phyloP scores from a whole-genome alignment of 306 rosid species.

The Leucaena leucocephala region DNA sequence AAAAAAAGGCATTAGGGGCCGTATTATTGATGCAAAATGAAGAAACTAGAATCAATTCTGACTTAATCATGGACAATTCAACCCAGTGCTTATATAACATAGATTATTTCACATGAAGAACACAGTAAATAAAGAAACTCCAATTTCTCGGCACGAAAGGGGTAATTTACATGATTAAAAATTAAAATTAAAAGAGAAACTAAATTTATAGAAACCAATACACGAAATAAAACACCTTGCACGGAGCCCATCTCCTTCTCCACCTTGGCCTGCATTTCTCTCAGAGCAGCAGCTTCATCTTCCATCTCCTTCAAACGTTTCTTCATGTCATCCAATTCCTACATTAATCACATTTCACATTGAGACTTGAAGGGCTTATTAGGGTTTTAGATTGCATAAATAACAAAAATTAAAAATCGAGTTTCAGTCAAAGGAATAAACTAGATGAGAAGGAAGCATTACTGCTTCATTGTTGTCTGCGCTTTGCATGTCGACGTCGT shows the following conservation, averaged over 20 bases:
- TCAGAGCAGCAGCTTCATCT: slow-evolving; percentile 72
- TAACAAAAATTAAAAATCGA: background rate
- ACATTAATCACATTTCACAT: background rate
- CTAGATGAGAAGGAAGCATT: slow-evolving; percentile 14
- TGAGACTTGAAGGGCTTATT: slow-evolving; percentile 24
- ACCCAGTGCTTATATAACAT: background rate
- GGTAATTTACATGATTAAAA: background rate
- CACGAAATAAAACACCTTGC: slow-evolving; percentile 44
- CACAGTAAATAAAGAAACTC: background rate
- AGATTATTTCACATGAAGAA: slow-evolving; percentile 17
- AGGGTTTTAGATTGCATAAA: slow-evolving; percentile 38
- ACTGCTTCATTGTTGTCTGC: slow-evolving; percentile 52
- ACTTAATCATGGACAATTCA: background rate
- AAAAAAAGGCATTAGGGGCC: background rate
- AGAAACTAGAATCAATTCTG: background rate
- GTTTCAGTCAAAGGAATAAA: background rate
- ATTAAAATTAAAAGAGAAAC: background rate
- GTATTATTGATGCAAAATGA: slow-evolving; percentile 19
- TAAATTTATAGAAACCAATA: background rate
- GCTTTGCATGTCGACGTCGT: slow-evolving; percentile 54
- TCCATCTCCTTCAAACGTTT: slow-evolving; percentile 72
- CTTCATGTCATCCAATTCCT: slow-evolving; percentile 76
- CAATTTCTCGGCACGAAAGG: background rate
- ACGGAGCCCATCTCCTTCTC: slow-evolving; percentile 65
- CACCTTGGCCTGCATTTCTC: slow-evolving; percentile 82